Evolutionary conservation across 805 yeast species (phyloP).

Genomic region (Saccharomycopsis microspora): DNA sequence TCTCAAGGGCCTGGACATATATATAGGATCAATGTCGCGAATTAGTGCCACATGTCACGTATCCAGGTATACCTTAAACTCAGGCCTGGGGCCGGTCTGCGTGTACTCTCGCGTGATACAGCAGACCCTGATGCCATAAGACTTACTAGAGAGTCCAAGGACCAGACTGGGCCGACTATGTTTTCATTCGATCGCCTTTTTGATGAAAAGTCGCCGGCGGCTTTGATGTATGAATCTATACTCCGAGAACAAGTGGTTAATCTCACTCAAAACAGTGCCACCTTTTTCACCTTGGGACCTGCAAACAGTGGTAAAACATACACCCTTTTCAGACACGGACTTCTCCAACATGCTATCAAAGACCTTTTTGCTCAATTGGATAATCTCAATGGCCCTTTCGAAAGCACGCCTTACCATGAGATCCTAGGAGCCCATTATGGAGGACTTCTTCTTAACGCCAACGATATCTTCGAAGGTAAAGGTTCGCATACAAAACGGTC

Average conservation of each 20-base stretch:
- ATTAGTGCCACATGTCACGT: not conserved
- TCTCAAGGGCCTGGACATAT: not conserved
- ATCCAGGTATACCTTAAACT: constrained; percentile 10
- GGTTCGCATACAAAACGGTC: not conserved
- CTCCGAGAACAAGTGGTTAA: not conserved
- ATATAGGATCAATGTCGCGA: not conserved
- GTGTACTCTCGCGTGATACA: no score
- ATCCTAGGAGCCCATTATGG: constrained; percentile 15
- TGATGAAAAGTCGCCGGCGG: not conserved
- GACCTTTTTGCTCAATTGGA: constrained; percentile 23
- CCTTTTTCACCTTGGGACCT: constrained; percentile 40
- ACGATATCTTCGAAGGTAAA: constrained; percentile 16
- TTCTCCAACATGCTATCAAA: constrained; percentile 25
- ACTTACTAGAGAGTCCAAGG: not conserved
- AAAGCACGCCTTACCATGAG: constrained; percentile 6
- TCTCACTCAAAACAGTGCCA: constrained; percentile 24
- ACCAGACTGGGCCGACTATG: not conserved
- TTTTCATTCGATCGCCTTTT: constrained; percentile 5
- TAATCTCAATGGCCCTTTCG: not conserved
- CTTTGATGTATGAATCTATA: not conserved
- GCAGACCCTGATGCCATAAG: not conserved
- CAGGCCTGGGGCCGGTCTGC: not conserved
- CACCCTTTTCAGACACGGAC: constrained; percentile 29
- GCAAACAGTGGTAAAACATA: constrained; percentile 40
- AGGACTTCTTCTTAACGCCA: constrained; percentile 12